These are phyloP conservation scores for Platanthera zijinensis DNA, from an alignment of 106 monocot genomes.

Conservation along the genomic window DNA sequence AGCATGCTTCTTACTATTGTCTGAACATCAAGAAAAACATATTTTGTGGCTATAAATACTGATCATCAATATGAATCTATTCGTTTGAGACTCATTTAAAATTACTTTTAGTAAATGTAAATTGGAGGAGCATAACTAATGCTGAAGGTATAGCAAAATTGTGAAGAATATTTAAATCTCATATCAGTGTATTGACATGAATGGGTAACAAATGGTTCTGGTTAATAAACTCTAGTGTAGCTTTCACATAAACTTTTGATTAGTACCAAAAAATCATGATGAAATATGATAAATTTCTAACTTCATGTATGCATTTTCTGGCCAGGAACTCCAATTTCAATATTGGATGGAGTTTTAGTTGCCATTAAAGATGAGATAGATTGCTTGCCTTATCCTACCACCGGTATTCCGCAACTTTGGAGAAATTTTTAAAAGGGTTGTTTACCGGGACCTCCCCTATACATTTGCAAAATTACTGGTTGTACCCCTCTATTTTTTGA, in stretches of 20 bases:
- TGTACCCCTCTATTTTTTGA: no score
- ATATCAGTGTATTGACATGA: background rate
- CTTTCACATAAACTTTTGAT: background rate
- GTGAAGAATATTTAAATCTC: background rate
- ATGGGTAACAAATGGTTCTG: background rate
- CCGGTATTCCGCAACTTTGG: constrained; percentile 33
- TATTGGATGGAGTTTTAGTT: constrained; percentile 71
- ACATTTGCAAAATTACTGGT: no score
- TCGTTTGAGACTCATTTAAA: no score
- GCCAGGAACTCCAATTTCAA: constrained; percentile 63
- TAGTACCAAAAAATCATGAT: background rate
- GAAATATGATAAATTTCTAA: background rate
- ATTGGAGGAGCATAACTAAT: background rate
- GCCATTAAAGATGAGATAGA: constrained; percentile 94
- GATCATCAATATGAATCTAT: no score
- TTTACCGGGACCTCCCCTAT: no score
- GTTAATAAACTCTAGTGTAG: background rate
- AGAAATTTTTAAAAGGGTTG: no score
- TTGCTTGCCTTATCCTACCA: constrained; percentile 83
- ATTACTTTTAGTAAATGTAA: background rate
- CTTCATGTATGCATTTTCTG: background rate
- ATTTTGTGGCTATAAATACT: background rate
- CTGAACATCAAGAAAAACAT: background rate
- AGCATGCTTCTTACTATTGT: background rate
- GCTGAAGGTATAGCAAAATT: background rate